Conservation (phyloP, 2,329 filamentous ascomycete species). For the Myriosclerotinia duriaeana region DNA sequence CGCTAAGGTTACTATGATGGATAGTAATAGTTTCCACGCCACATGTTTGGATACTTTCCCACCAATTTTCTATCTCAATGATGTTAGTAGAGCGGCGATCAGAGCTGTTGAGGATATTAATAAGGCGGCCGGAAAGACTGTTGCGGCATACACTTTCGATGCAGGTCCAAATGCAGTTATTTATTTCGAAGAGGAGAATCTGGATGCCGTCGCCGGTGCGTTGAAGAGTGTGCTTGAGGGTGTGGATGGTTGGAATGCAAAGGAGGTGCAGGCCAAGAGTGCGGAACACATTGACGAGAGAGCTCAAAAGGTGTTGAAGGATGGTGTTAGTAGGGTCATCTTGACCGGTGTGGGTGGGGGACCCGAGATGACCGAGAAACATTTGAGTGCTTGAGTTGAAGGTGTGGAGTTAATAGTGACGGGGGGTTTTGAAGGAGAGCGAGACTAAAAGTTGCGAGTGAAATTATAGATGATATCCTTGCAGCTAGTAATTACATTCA, state of each 20-base stretch:
- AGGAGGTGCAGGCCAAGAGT: slow-evolving; percentile 51
- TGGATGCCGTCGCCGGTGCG: slow-evolving; percentile 69
- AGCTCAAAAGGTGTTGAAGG: slow-evolving; percentile 65
- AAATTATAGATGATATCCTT: slow-evolving; percentile 12
- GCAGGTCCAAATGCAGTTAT: slow-evolving; percentile 96
- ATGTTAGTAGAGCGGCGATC: slow-evolving; percentile 83
- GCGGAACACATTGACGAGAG: slow-evolving; percentile 62
- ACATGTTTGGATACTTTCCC: slow-evolving; percentile 93
- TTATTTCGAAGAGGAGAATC: slow-evolving; percentile 85
- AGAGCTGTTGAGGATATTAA: slow-evolving; percentile 90
- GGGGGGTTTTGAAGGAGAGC: neutral
- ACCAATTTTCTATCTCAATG: slow-evolving; percentile 98
- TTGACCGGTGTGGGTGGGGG: slow-evolving; percentile 89
- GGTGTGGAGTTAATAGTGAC: neutral
- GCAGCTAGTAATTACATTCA: neutral
- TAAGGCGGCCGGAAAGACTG: slow-evolving; percentile 68
- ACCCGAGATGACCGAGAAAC: slow-evolving; percentile 75
- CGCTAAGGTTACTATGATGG: slow-evolving; percentile 89
- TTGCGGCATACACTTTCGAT: slow-evolving; percentile 96
- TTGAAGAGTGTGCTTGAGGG: slow-evolving; percentile 67
- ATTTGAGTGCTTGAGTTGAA: slow-evolving; percentile 56
- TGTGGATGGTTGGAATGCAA: slow-evolving; percentile 71
- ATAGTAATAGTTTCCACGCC: slow-evolving; percentile 96
- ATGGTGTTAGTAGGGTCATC: slow-evolving; percentile 85
- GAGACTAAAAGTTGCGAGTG: neutral